Base-by-base conservation (phyloP, 2,329 filamentous ascomycete species). In the Aaosphaeria arxii region DNA sequence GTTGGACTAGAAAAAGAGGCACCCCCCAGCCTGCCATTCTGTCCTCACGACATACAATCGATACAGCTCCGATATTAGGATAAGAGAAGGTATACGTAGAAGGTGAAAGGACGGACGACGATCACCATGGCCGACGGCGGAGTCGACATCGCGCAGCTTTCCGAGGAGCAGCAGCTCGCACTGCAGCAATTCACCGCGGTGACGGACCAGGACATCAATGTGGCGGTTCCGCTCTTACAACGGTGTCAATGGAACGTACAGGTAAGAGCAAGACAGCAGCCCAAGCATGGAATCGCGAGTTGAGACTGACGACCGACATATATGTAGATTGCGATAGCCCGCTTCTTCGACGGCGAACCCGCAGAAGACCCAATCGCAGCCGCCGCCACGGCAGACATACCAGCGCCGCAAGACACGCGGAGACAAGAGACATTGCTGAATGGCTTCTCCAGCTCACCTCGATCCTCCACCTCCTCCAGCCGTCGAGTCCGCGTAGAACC, bases 171-270 rank as follows among this genome's bases (percentile, higher is more conserved):
- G 75, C 90, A 90, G 70, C 82, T 86, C 44, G 87, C 89, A 42
- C 82, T 99, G 29, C 86, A 95, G 61, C 92, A 95, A 64, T 96
- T 91, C 71, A 89, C 86, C 11, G 82, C 88, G 44, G 87, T 99
- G 44, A 97, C 94, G 29, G 85, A 91, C 59, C 91, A 96, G 71
- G 86, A 90, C 24, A 70, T 84, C 40, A 79, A 83, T 40, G 84
- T 89, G 49, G 91, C 94, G 2, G 77, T 96, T 43, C 84, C 89
- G 1, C 71, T 99, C 4, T 77, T 99, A 2, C 82, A 86, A 57
- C 80, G 91, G 53, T 96, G 91, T 48, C 87, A 97, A 77, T 99
- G 94, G 94, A 99, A 97, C 66, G 88, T 96, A 0, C 88, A 92
- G 77, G 89, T 91, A 71, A 36, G 33, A n/a, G n/a, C 2, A 36